Evolutionary conservation across 176 grass and related monocot genomes (phyloP), one percentile per base, ranked within the genome.

Genomic region (Triticum turgidum): DNA sequence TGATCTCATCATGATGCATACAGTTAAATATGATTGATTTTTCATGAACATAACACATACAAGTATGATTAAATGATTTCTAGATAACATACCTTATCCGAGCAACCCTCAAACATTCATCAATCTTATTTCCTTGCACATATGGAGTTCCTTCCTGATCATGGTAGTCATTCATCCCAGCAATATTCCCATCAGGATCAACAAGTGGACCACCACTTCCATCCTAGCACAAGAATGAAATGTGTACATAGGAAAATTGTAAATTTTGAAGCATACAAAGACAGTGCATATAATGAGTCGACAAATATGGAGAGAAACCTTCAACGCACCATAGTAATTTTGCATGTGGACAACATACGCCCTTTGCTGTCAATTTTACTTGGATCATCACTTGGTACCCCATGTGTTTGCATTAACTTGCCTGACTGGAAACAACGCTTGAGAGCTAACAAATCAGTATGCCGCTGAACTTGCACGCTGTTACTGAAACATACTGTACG

Each of bases 181-280:
- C 69, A 70, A 72, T 72, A 42, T 22, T 72, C 37, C 69, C 37
- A 42, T 72, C 20, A 72, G 42, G 37, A 72, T 72, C 69, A 39
- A 72, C 69, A 72, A 72, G 69, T 72, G 69, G 69, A 72, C 37
- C 69, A 42, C 37, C 69, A 72, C 37, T 72, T 72, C 69, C 69
- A 22, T 72, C 37, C 69, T 72, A 72, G 69, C 37, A 41, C 37
- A 69, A 72, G 21, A 24, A 41, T 42, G 37, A 72, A 72, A 18
- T 72, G 69, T 42, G 37, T 22, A 41, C 35, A 72, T 42, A 72
- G 69, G 20, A 13, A 72, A 72, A 42, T 42, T 42, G 37, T 72
- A 72, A 22, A 11, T 41, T 37, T 71, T 41, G 68, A 39, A 45
- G 71, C 71, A 22, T 45, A 24, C 41, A 49, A 75, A 75, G 72